A percentile compares a stretch with the other conserved stretches of the same genome.
These are phyloP conservation scores for Gracilaria domingensis DNA, from an alignment of 23 red algal genomes.

Conservation along the genomic window DNA sequence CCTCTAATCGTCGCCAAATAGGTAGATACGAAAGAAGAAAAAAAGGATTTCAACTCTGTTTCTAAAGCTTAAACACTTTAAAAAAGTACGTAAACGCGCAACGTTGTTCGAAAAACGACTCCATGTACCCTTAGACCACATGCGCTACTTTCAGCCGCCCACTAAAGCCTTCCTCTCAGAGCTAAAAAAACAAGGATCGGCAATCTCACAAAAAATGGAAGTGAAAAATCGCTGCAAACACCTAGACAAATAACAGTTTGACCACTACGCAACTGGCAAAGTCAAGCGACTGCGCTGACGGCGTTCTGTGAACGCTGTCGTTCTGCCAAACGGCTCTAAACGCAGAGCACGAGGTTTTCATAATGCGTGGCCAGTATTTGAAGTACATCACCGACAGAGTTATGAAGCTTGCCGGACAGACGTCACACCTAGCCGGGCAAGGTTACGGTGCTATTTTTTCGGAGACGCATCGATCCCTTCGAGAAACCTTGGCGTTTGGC, in stretches of 20 bases:
- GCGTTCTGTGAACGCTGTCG: neutral
- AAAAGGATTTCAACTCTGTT: too few species aligned
- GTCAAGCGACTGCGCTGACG: neutral
- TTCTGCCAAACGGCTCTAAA: neutral
- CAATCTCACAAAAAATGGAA: constrained; percentile 1
- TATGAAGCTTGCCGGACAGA: neutral
- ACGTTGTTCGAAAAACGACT: neutral
- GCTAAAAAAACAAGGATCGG: constrained; percentile 7
- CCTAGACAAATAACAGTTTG: neutral
- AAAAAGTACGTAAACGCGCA: too few species aligned
- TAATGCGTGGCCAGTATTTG: neutral
- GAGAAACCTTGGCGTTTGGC: neutral
- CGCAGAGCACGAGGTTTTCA: neutral
- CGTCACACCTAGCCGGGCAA: neutral
- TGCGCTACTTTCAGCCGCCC: constrained; percentile 9
- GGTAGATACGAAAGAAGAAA: too few species aligned
- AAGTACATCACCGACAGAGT: neutral
- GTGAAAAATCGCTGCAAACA: neutral
- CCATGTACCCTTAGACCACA: neutral
- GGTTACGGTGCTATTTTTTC: neutral
- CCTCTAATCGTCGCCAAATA: too few species aligned
- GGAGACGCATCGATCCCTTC: neutral
- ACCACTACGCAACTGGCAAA: too few species aligned
- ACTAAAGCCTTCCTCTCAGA: neutral
- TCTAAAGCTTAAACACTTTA: too few species aligned